Conservation (phyloP, 176 grass and related monocot species). For the Phyllostachys edulis region DNA sequence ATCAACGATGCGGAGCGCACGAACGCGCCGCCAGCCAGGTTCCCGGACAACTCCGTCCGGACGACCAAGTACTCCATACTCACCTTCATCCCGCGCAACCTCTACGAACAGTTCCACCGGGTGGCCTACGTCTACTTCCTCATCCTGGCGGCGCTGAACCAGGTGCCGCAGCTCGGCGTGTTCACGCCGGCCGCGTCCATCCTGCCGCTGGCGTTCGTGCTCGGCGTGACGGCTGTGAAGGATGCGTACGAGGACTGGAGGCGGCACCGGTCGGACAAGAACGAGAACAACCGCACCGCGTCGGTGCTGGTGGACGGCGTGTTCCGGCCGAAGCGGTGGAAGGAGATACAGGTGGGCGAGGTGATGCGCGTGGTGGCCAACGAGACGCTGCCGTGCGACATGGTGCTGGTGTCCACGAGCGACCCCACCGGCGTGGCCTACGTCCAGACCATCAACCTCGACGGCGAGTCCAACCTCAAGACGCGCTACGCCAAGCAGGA, state of each 20-base stretch:
- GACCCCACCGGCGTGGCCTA: slow-evolving; percentile 87
- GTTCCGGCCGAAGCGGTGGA: slow-evolving; percentile 71
- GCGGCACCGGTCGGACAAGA: slow-evolving; percentile 73
- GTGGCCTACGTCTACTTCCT: slow-evolving; percentile 90
- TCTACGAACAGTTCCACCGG: slow-evolving; percentile 96
- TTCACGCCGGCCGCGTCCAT: slow-evolving; percentile 46
- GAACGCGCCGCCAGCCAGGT: slow-evolving; percentile 20
- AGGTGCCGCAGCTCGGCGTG: slow-evolving; percentile 79
- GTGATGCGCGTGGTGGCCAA: slow-evolving; percentile 53
- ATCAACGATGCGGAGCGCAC: slow-evolving; percentile 69
- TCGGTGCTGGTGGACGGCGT: slow-evolving; percentile 40
- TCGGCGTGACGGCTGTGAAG: slow-evolving; percentile 80
- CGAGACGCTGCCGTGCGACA: slow-evolving; percentile 91
- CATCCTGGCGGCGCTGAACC: slow-evolving; percentile 60
- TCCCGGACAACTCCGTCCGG: slow-evolving; percentile 64
- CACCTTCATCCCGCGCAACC: slow-evolving; percentile 91
- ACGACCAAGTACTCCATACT: slow-evolving; percentile 79
- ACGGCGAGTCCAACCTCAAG: slow-evolving; percentile 98
- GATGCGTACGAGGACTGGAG: slow-evolving; percentile 98
- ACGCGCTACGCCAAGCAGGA: slow-evolving; percentile 89
- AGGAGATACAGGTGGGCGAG: slow-evolving; percentile 69
- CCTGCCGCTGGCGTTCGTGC: slow-evolving; percentile 79
- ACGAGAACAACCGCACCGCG: slow-evolving; percentile 64
- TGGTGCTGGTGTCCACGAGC: slow-evolving; percentile 83
- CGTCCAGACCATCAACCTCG: slow-evolving; percentile 96